A percentile compares a stretch with the other conserved stretches of the same genome.
These are phyloP conservation scores for Aristolochia fimbriata DNA, from an alignment of 164 flowering plant genomes.

Conservation along the genomic window DNA sequence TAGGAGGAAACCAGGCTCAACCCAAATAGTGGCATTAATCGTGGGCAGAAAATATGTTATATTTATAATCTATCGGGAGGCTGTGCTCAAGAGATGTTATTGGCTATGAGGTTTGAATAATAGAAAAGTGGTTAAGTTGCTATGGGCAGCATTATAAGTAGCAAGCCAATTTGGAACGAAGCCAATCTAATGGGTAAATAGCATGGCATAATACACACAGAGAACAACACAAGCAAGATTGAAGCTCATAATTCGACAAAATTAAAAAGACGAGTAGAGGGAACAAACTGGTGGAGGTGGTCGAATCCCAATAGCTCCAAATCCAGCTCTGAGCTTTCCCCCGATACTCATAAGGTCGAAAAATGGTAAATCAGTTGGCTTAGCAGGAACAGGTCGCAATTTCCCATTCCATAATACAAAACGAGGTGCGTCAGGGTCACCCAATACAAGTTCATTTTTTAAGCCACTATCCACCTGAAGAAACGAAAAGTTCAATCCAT, in stretches of 20 bases:
- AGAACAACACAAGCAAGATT: no score
- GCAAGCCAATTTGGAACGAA: no score
- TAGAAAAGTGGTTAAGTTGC: no score
- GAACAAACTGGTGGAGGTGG: conserved; percentile 91
- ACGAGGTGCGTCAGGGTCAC: conserved; percentile 88
- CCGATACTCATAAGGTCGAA: conserved; percentile 84
- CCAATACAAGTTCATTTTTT: conserved; percentile 85
- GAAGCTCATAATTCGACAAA: not conserved
- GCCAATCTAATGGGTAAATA: no score
- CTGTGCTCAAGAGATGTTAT: no score
- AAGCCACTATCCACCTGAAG: conserved; percentile 83
- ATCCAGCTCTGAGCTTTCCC: conserved; percentile 84
- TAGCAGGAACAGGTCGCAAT: conserved; percentile 83
- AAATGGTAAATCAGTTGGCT: conserved; percentile 68
- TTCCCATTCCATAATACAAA: conserved; percentile 84
- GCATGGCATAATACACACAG: no score
- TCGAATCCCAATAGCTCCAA: conserved; percentile 87
- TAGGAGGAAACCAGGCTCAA: no score
- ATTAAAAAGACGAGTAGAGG: conserved; percentile 11
- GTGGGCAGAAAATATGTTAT: no score
- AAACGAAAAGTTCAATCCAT: not conserved
- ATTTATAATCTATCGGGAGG: no score
- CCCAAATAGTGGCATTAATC: no score
- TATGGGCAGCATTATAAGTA: no score
- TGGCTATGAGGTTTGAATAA: no score